Base-by-base conservation (phyloP, 2,329 filamentous ascomycete genomes). In the Monilinia laxa region DNA sequence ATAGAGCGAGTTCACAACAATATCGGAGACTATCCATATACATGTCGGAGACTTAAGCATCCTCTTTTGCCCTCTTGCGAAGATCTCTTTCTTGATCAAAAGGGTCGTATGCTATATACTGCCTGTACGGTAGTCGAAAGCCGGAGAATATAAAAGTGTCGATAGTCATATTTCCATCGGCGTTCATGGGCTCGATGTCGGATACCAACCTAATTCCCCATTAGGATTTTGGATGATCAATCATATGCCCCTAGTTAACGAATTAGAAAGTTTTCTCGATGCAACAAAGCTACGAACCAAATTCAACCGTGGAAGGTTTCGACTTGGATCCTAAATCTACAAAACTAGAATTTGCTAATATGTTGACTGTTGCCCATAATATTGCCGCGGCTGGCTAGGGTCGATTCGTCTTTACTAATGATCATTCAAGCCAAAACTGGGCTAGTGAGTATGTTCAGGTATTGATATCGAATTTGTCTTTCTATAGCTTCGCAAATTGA, bases 271-370 rank as follows among this genome's bases (percentile, higher is more conserved):
- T 16, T 62, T 72, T 14, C 72, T 78, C 4, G 74, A 78, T 68
- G 71, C 76, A 25, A 59, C 62, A 11, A 69, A 71, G 18, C 55
- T 75, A 20, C 77, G 78, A 9, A 76, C 73, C 20, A 79, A 79
- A 79, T 63, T 75, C 76, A 6, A 79, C 78, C 0, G 71, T 79
- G 42, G 77, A 79, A 54, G 69, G 76, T 1, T 79, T 79, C 57
- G 70, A 75, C n/a, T 71, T 76, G 6, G 68, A 68, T 20, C 62
- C 68, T 10, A 70, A 70, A 10, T 71, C 72, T 6, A 63, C 69
- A 1, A 71, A 51, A 4, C 73, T 78, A 70, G 67, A 70, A n/a
- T 74, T 78, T 66, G 70, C 78, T 9, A 28, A 28, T 2, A 28
- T 28, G 28, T 28, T 28, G 54, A 78, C 77, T 0, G 73, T 75